Conservation (phyloP, 2,329 filamentous ascomycete species). For the Hypocrella siamensis region DNA sequence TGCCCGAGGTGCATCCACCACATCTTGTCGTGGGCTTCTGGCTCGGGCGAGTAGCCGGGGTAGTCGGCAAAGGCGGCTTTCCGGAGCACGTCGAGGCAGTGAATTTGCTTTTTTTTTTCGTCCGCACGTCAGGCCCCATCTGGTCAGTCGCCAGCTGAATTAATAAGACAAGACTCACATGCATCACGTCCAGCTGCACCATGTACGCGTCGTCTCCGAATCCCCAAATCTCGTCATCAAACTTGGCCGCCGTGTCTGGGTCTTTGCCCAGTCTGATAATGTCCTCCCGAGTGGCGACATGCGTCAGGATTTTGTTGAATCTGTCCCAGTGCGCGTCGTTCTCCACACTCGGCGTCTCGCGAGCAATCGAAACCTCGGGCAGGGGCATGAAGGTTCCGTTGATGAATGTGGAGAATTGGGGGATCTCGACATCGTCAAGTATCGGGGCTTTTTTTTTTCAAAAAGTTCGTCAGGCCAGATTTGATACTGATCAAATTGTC, state of each 20-base stretch:
- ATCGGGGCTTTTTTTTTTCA: not conserved
- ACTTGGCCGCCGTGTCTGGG: conserved; percentile 2
- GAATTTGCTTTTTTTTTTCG: not conserved
- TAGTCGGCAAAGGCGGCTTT: not conserved
- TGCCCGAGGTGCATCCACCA: conserved; percentile 5
- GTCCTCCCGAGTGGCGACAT: not conserved
- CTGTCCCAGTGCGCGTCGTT: not conserved
- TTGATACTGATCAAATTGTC: too few relatives aligned
- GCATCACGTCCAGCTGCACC: not conserved
- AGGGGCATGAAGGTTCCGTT: conserved; percentile 1
- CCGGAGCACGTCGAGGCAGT: not conserved
- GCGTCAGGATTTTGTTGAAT: not conserved
- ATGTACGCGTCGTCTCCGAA: conserved; percentile 2
- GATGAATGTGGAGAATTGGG: not conserved
- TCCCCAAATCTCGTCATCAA: conserved; percentile 1
- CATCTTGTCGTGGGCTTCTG: not conserved
- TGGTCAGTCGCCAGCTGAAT: too few relatives aligned
- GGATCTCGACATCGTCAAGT: not conserved
- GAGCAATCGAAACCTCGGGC: not conserved
- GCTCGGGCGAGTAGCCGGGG: not conserved
- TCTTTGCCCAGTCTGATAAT: conserved; percentile 1
- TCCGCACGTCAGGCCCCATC: too few relatives aligned
- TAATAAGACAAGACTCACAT: too few relatives aligned
- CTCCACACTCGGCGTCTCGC: not conserved
- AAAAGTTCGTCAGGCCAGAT: too few relatives aligned